phyloP scores from a whole-genome alignment of 2,329 filamentous ascomycete genomes.

The Dactylellina parvicollis region DNA sequence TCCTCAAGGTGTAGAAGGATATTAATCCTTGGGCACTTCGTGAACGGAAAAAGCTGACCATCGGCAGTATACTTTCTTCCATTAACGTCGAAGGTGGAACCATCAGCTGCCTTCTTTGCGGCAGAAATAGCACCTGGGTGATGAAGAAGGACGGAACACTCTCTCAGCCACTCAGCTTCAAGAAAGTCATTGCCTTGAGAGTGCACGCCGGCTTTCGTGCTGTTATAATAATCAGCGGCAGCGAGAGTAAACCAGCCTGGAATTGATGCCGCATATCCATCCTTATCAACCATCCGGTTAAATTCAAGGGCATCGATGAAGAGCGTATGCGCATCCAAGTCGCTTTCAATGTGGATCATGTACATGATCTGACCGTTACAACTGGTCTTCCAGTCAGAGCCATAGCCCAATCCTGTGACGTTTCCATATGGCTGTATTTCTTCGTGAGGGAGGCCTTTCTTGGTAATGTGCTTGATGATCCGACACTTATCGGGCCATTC shows the following conservation, averaged over 20 bases:
- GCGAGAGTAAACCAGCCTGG: background rate
- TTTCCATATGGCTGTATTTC: background rate
- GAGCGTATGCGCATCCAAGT: background rate
- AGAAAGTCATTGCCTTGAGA: background rate
- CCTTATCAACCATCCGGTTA: background rate
- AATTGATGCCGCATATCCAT: background rate
- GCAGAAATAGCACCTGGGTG: background rate
- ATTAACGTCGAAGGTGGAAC: background rate
- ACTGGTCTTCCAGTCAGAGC: background rate
- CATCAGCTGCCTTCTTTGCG: background rate
- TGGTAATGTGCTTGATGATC: constrained; percentile 20
- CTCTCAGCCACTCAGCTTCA: background rate
- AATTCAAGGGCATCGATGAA: background rate
- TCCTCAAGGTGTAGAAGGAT: constrained; percentile 19
- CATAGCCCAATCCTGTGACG: background rate
- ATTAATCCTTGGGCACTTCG: background rate
- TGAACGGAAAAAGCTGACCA: background rate
- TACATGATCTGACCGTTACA: constrained; percentile 2
- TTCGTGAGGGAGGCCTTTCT: background rate
- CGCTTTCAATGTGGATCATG: constrained; percentile 9
- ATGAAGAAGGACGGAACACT: constrained; percentile 11
- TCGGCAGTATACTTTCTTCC: constrained; percentile 2
- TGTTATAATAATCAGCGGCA: background rate
- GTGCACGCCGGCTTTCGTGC: background rate
- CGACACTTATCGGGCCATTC: constrained; percentile 21